phyloP scores from a whole-genome alignment of 2,329 filamentous ascomycete species.

The Ophiostoma quercus region DNA sequence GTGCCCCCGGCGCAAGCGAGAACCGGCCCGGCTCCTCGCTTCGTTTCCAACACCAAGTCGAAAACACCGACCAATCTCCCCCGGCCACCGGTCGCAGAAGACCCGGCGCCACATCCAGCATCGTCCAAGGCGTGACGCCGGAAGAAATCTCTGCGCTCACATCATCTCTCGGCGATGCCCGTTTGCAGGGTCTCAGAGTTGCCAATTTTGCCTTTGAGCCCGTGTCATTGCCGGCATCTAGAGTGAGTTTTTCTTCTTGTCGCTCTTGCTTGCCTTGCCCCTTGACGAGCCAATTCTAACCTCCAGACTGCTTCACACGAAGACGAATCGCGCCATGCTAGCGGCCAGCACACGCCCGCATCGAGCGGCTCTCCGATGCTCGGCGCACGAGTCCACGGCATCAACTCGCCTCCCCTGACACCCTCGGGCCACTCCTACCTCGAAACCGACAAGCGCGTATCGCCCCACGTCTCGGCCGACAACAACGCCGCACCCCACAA shows the following conservation, averaged over 20 bases:
- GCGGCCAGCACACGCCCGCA: conserved; percentile 58
- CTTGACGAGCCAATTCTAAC: neutral
- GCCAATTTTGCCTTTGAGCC: conserved; percentile 86
- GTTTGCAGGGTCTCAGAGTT: conserved; percentile 76
- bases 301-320: conserved; percentile 55
- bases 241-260: conserved; percentile 49
- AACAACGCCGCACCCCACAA: conserved; percentile 25
- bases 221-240: conserved; percentile 77
- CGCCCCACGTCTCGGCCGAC: conserved; percentile 11
- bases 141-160: conserved; percentile 65
- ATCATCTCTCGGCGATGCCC: conserved; percentile 64
- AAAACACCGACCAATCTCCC: conserved; percentile 57
- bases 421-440: conserved; percentile 64
- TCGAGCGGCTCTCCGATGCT: conserved; percentile 62
- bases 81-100: conserved; percentile 30
- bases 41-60: conserved; percentile 64
- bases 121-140: conserved; percentile 34
- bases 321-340: conserved; percentile 55
- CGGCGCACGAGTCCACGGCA: conserved; percentile 61
- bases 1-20: conserved; percentile 29
- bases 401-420: conserved; percentile 85
- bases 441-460: conserved; percentile 35
- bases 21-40: conserved; percentile 38
- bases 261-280: too few relatives aligned
- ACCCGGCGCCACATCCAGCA: conserved; percentile 31